These are phyloP conservation scores for Ophiostoma triangulosporum DNA, from an alignment of 2,329 filamentous ascomycete species.

Conservation along the genomic window DNA sequence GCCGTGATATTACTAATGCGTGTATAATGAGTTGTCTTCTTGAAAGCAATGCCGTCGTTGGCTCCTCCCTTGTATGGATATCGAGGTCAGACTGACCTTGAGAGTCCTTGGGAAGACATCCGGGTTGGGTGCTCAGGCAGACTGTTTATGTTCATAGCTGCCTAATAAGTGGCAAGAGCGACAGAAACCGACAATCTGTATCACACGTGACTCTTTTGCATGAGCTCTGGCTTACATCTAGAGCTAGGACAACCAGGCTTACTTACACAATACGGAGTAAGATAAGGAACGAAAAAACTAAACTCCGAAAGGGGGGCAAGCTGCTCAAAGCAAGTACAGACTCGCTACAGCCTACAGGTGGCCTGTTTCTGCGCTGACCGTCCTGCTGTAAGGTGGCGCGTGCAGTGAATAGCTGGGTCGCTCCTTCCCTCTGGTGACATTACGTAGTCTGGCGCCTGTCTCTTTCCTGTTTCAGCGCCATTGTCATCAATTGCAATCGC, in stretches of 20 bases:
- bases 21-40: too few species aligned
- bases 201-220: not conserved
- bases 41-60: too few species aligned
- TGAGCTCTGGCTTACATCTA: too few species aligned
- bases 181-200: not conserved
- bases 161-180: not conserved
- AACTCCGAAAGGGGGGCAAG: slow-evolving; percentile 10
- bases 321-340: slow-evolving; percentile 5
- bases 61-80: too few species aligned
- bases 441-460: not conserved
- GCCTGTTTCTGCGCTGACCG: not conserved
- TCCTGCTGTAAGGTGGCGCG: too few species aligned
- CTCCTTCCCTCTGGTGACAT: not conserved
- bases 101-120: too few species aligned
- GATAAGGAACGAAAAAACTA: slow-evolving; percentile 15
- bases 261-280: not conserved
- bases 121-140: too few species aligned
- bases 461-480: not conserved
- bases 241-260: not conserved
- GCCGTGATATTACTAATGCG: too few species aligned
- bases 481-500: not conserved
- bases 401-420: not conserved
- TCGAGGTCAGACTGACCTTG: too few species aligned
- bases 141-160: not conserved
- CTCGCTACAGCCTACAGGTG: not conserved